Evolutionary conservation across 2,329 filamentous ascomycete species (phyloP).

Genomic region (Alternaria sp.): DNA sequence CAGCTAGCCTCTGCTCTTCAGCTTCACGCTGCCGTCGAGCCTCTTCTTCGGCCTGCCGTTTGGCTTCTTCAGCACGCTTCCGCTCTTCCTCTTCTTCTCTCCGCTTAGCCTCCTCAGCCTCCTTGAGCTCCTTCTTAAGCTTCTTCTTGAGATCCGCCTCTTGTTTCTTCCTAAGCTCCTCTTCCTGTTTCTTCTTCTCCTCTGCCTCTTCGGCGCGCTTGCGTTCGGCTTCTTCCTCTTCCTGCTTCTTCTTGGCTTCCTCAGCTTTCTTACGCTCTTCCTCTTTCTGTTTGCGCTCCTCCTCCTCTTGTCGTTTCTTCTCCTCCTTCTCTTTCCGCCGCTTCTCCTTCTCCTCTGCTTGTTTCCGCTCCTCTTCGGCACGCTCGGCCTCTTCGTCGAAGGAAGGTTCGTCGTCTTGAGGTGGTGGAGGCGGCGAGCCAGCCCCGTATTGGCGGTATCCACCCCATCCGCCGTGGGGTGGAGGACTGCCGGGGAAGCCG

Average conservation of each 20-base stretch:
- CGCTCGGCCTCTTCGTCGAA: conserved; percentile 64
- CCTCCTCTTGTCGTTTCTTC: conserved; percentile 5
- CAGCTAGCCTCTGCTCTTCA: conserved; percentile 54
- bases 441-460: conserved; percentile 42
- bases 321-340: conserved; percentile 5
- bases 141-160: conserved; percentile 45
- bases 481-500: conserved; percentile 41
- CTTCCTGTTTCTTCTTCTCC: not conserved
- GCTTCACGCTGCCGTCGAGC: conserved; percentile 50
- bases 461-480: conserved; percentile 39
- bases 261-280: conserved; percentile 15
- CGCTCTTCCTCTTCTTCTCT: conserved; percentile 66
- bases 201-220: not conserved
- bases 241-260: conserved; percentile 7
- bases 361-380: conserved; percentile 44
- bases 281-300: conserved; percentile 16
- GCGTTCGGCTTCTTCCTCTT: conserved; percentile 2
- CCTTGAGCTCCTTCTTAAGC: conserved; percentile 41
- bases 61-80: conserved; percentile 48
- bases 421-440: conserved; percentile 35
- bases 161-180: not conserved
- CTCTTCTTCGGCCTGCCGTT: conserved; percentile 41
- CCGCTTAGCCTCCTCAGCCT: conserved; percentile 52
- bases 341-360: conserved; percentile 16
- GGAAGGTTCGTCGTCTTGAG: conserved; percentile 35